phyloP scores from a whole-genome alignment of 2,329 filamentous ascomycete genomes.

The Pseudogymnoascus sp. region DNA sequence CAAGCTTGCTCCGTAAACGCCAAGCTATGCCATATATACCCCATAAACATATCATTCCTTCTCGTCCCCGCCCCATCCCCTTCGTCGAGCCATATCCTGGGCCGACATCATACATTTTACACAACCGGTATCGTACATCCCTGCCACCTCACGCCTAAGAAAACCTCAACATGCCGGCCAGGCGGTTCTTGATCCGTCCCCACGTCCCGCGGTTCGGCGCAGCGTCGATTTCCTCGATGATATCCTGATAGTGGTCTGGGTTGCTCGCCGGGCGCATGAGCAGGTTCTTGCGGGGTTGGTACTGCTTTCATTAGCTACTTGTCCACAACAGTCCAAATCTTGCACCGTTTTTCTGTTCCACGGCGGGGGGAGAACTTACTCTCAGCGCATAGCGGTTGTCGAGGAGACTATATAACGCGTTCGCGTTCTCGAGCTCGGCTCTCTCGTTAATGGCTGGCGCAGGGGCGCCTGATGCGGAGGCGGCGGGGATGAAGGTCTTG shows the following conservation, averaged over 20 bases:
- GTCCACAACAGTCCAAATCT: neutral
- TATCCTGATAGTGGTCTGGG: slow-evolving; percentile 54
- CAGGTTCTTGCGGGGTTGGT: slow-evolving; percentile 37
- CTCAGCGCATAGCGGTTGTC: slow-evolving; percentile 50
- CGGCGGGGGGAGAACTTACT: slow-evolving; percentile 31
- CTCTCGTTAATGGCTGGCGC: slow-evolving; percentile 32
- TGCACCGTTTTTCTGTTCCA: too few species aligned
- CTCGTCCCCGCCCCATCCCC: neutral
- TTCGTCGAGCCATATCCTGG: neutral
- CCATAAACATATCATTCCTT: slow-evolving; percentile 15
- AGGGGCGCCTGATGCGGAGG: slow-evolving; percentile 9
- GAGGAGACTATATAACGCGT: slow-evolving; percentile 51
- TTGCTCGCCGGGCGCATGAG: slow-evolving; percentile 53
- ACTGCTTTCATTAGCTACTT: slow-evolving; percentile 26
- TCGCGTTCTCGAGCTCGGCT: slow-evolving; percentile 47
- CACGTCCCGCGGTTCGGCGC: slow-evolving; percentile 51
- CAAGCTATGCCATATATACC: slow-evolving; percentile 9
- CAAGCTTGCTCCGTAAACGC: slow-evolving; percentile 1
- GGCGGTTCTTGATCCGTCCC: slow-evolving; percentile 42
- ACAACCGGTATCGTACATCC: neutral
- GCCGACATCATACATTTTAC: neutral
- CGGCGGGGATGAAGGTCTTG: slow-evolving; percentile 19
- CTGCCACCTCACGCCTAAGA: slow-evolving; percentile 29
- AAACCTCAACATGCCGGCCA: slow-evolving; percentile 53
- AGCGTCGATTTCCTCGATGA: slow-evolving; percentile 54